Percentiles rank a stretch among this genome's conserved stretches.
Conservation (phyloP, 352 stramenopile species). For the Phytophthora tentaculata region DNA sequence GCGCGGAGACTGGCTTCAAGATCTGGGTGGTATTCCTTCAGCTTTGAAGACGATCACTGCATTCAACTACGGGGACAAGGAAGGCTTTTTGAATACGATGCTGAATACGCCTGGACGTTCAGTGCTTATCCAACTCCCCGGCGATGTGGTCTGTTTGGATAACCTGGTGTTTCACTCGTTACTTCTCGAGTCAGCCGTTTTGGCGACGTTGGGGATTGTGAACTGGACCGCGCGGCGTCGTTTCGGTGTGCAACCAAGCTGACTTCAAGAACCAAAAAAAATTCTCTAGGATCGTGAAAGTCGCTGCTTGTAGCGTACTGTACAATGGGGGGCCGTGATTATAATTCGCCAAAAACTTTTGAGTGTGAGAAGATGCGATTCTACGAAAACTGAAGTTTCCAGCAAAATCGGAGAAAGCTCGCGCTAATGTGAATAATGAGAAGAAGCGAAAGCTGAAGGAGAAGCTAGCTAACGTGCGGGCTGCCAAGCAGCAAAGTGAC, state of each 20-base stretch:
- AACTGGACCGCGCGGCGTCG: not conserved
- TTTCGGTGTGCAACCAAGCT: slow-evolving; percentile 9
- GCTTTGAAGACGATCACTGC: too few species aligned
- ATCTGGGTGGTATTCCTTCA: slow-evolving; percentile 10
- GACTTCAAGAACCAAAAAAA: not conserved
- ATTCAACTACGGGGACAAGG: slow-evolving; percentile 9
- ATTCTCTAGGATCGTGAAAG: too few species aligned
- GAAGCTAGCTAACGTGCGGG: too few species aligned
- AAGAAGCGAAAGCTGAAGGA: too few species aligned
- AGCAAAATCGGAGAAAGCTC: too few species aligned
- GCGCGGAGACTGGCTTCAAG: slow-evolving; percentile 5
- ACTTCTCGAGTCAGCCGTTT: not conserved
- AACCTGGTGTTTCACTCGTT: slow-evolving; percentile 5
- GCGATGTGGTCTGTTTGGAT: slow-evolving; percentile 1
- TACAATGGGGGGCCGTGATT: too few species aligned
- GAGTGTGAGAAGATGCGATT: too few species aligned
- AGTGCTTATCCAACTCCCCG: not conserved
- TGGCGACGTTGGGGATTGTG: slow-evolving; percentile 1
- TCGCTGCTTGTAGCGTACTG: too few species aligned
- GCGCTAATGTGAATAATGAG: too few species aligned
- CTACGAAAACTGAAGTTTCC: too few species aligned
- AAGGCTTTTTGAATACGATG: slow-evolving; percentile 2
- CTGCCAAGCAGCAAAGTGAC: too few species aligned
- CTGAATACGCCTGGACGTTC: not conserved
- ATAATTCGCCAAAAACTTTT: too few species aligned